phyloP scores from a whole-genome alignment of 371 early-diverging fungal species.

The Blyttiomyces sp. region DNA sequence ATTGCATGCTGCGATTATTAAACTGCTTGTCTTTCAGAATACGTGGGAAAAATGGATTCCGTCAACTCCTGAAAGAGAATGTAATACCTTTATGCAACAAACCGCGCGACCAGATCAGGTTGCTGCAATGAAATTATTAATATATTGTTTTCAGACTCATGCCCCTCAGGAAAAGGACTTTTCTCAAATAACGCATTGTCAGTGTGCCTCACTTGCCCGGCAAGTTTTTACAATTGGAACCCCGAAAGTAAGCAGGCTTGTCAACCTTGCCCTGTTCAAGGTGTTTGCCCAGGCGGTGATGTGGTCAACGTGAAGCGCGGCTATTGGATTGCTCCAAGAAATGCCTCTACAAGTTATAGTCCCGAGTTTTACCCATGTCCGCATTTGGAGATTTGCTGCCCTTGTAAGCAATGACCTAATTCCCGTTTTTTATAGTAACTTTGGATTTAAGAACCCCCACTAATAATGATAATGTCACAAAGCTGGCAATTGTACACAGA shows the following conservation, averaged over 20 bases:
- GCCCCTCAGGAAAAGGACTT: constrained; percentile 5
- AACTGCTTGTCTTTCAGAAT: neutral
- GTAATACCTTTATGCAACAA: too few relatives aligned
- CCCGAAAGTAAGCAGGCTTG: neutral
- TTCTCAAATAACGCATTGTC: neutral
- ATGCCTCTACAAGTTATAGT: neutral
- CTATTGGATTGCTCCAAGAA: constrained; percentile 5
- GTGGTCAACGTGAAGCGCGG: constrained; percentile 2
- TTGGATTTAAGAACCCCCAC: too few relatives aligned
- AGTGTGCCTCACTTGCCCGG: constrained; percentile 15
- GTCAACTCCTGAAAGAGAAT: neutral
- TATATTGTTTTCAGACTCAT: neutral
- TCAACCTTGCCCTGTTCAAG: constrained; percentile 2
- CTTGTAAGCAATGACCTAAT: neutral
- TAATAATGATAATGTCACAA: too few relatives aligned
- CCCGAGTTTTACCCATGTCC: constrained; percentile 23
- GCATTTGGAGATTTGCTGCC: constrained; percentile 14
- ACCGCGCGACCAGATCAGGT: too few relatives aligned
- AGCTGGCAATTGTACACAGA: constrained; percentile 19
- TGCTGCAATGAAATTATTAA: neutral
- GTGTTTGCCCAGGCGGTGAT: constrained; percentile 14
- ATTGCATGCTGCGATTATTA: neutral
- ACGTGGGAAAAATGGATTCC: constrained; percentile 15
- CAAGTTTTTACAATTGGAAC: constrained; percentile 19
- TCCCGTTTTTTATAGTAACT: neutral